phyloP scores from a whole-genome alignment of 2,329 filamentous ascomycete genomes.

The Botryotinia calthae region DNA sequence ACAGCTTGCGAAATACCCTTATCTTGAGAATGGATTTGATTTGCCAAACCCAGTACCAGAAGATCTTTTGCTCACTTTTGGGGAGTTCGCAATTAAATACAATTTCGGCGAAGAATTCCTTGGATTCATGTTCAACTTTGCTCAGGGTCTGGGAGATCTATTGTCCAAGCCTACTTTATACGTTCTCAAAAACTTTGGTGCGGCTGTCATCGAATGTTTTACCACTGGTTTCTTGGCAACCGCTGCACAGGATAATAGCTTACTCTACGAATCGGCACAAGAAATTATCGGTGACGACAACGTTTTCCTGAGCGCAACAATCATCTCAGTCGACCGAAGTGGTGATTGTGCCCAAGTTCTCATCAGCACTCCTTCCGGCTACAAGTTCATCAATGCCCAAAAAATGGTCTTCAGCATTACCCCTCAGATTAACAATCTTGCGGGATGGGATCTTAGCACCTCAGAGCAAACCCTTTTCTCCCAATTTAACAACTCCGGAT shows the following conservation, averaged over 20 bases:
- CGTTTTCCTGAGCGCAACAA: constrained; percentile 25
- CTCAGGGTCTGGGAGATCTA: constrained; percentile 47
- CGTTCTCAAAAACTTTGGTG: constrained; percentile 45
- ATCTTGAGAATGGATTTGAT: constrained; percentile 43
- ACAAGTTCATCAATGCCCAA: constrained; percentile 40
- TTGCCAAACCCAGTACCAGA: constrained; percentile 33
- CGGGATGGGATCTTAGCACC: constrained; percentile 40
- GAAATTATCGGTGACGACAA: constrained; percentile 16
- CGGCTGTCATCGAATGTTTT: constrained; percentile 23
- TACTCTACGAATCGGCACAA: constrained; percentile 26
- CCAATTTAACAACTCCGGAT: constrained; percentile 41
- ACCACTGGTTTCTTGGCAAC: constrained; percentile 25
- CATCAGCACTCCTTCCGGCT: constrained; percentile 37
- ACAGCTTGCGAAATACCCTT: constrained; percentile 39
- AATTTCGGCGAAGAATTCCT: constrained; percentile 43
- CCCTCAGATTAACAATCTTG: constrained; percentile 40
- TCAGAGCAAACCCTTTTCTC: constrained; percentile 41
- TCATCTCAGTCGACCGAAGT: constrained; percentile 25
- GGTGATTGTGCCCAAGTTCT: constrained; percentile 33
- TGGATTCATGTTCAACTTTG: constrained; percentile 43
- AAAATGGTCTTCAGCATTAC: constrained; percentile 46
- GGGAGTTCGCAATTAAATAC: constrained; percentile 32
- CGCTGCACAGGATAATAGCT: constrained; percentile 22
- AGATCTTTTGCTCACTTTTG: constrained; percentile 30
- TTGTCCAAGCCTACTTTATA: constrained; percentile 46